Percentiles rank a stretch among this genome's conserved stretches.
These are phyloP conservation scores for Panicum miliaceum DNA, from an alignment of 176 grass and related monocot species.

Conservation along the genomic window DNA sequence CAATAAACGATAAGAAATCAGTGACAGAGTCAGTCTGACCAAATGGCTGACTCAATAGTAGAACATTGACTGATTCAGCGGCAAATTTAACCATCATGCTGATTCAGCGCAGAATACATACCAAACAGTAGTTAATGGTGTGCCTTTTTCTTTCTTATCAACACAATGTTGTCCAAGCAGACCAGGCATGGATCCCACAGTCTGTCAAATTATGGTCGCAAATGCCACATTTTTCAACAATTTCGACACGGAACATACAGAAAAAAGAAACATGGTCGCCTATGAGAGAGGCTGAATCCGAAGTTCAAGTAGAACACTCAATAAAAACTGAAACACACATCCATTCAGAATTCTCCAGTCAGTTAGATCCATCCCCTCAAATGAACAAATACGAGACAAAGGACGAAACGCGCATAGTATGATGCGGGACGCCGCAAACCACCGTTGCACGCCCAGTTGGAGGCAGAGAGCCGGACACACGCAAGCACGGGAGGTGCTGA, in stretches of 20 bases:
- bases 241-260: not conserved
- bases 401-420: slow-evolving; percentile 24
- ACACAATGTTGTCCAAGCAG: slow-evolving; percentile 19
- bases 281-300: not conserved
- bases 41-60: slow-evolving; percentile 3
- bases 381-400: not conserved
- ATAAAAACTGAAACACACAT: not conserved
- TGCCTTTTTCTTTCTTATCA: not conserved
- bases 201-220: not conserved
- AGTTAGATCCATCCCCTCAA: slow-evolving; percentile 50
- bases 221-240: not conserved
- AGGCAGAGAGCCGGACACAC: not conserved
- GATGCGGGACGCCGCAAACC: not conserved
- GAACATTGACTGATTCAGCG: slow-evolving; percentile 8
- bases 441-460: slow-evolving; percentile 14
- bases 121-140: not conserved
- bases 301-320: slow-evolving; percentile 23
- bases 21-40: not conserved
- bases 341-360: not conserved
- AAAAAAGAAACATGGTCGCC: slow-evolving; percentile 9
- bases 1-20: slow-evolving; percentile 27
- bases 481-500: not conserved
- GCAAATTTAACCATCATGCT: slow-evolving; percentile 13
- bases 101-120: slow-evolving; percentile 7
- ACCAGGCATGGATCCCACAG: slow-evolving; percentile 53